Base-by-base conservation (phyloP, 2,329 filamentous ascomycete genomes). In the Malbranchea zuffiana region DNA sequence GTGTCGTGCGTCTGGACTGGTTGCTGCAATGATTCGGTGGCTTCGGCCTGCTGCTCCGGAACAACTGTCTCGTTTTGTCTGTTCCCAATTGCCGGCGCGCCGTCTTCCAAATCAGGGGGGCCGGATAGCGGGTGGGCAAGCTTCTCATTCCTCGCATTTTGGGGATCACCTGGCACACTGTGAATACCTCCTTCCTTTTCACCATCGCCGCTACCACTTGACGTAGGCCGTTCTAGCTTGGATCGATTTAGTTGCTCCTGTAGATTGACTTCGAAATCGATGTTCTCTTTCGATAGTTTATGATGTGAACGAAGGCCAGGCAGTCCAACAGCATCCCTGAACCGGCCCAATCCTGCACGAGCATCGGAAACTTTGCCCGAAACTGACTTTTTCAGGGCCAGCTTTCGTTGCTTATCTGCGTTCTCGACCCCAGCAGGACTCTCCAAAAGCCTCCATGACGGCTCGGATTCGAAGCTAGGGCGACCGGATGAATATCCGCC, bases 341-440 rank as follows among this genome's bases (percentile, higher is more conserved):
- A 86, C 23, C 83, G 78, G 1, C 82, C 82, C 39, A 94, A 71
- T 0, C 86, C 85, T 39, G 80, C 85, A 31, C 81, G 78, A 30
- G 85, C 82, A 57, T 92, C 85, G 44, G 74, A 82, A 54, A 83
- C 80, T 46, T 81, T 80, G 4, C 75, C 82, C 2, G 80, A 80
- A 11, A 90, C 82, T 42, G 78, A 82, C 55, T 83, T 90, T 57
- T 87, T 81, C 11, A 85, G 72, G 0, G 74, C 73, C 47, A 72
- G 78, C 19, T 78, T 73, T 16, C 75, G 55, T 15, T 68, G 58
- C 39, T 61, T 61, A 24, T 66, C 62, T 37, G 53, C 61, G 15
- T 63, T 61, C 38, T 64, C 61, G 3, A 48, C 17, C 16, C 37
- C 26, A 10, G 34, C 41, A 18, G 47, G 32, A n/a, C 46, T 44